These are phyloP conservation scores for Helminthosporium solani DNA, from an alignment of 2,329 filamentous ascomycete genomes.

Conservation along the genomic window DNA sequence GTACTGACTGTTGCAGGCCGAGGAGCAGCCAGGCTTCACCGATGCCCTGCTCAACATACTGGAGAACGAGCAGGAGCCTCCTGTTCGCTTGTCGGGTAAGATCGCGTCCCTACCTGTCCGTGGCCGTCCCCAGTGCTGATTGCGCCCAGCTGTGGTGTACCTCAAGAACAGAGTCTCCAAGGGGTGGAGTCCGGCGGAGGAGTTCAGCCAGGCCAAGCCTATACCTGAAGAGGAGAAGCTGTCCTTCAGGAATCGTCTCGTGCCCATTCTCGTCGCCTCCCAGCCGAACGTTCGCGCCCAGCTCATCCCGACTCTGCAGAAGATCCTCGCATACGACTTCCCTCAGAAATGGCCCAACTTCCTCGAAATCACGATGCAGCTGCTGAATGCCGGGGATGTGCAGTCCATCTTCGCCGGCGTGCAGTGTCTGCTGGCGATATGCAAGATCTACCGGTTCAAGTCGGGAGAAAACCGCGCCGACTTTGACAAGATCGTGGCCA, in stretches of 20 bases:
- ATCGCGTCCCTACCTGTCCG: slow-evolving; percentile 20
- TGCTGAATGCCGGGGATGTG: slow-evolving; percentile 83
- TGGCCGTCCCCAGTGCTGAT: slow-evolving; percentile 21
- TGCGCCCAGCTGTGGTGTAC: slow-evolving; percentile 79
- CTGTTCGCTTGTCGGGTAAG: slow-evolving; percentile 83
- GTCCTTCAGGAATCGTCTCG: slow-evolving; percentile 80
- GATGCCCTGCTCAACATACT: slow-evolving; percentile 89
- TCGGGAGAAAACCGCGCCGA: slow-evolving; percentile 77
- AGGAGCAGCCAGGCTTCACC: slow-evolving; percentile 85
- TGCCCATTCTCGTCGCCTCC: slow-evolving; percentile 82
- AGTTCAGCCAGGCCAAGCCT: slow-evolving; percentile 68
- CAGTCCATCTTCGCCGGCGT: slow-evolving; percentile 87
- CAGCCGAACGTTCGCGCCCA: slow-evolving; percentile 83
- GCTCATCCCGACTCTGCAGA: slow-evolving; percentile 90
- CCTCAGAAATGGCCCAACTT: slow-evolving; percentile 92
- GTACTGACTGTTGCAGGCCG: slow-evolving; percentile 63
- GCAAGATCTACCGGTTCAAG: slow-evolving; percentile 94
- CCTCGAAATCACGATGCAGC: slow-evolving; percentile 85
- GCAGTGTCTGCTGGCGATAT: slow-evolving; percentile 91
- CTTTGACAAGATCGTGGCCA: slow-evolving; percentile 91
- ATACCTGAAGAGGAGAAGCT: slow-evolving; percentile 89
- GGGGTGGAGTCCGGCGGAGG: slow-evolving; percentile 80
- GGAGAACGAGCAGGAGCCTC: slow-evolving; percentile 80
- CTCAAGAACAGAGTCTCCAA: slow-evolving; percentile 96
- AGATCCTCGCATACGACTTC: slow-evolving; percentile 94